A percentile compares a stretch with the other conserved stretches of the same genome.
These are phyloP conservation scores for Fusarium longipes DNA, from an alignment of 2,329 filamentous ascomycete species.

Conservation along the genomic window DNA sequence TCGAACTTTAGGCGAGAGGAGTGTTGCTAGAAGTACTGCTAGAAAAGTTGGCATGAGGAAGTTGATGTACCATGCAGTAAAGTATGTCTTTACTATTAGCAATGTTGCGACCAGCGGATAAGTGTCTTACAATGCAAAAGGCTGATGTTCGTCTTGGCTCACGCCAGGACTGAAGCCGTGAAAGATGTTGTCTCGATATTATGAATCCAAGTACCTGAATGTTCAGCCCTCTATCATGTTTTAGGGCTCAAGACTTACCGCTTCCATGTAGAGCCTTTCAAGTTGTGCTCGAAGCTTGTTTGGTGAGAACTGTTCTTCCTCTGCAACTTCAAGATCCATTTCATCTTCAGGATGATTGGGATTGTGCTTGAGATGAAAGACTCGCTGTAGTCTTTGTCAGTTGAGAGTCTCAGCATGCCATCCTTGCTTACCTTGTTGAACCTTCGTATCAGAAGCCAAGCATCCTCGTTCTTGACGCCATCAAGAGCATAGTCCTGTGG, in stretches of 20 bases:
- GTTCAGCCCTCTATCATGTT: neutral
- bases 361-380: slow-evolving; percentile 22
- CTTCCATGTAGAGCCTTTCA: slow-evolving; percentile 81
- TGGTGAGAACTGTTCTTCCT: slow-evolving; percentile 83
- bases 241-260: slow-evolving; percentile 61
- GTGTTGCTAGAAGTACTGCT: slow-evolving; percentile 67
- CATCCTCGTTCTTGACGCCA: slow-evolving; percentile 13
- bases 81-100: slow-evolving; percentile 54
- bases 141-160: slow-evolving; percentile 71
- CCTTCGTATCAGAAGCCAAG: slow-evolving; percentile 22
- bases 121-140: slow-evolving; percentile 13
- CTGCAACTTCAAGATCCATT: slow-evolving; percentile 55
- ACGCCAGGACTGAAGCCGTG: slow-evolving; percentile 79
- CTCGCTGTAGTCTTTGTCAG: neutral
- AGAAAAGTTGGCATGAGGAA: slow-evolving; percentile 70
- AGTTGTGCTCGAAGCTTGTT: slow-evolving; percentile 82
- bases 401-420: neutral
- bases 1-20: slow-evolving; percentile 71
- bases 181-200: slow-evolving; percentile 69
- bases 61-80: slow-evolving; percentile 74
- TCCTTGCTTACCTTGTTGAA: slow-evolving; percentile 17
- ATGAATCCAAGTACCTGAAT: neutral
- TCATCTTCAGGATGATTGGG: neutral
- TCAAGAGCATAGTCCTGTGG: neutral
- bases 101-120: slow-evolving; percentile 53